These are phyloP conservation scores for Ogataea methanolica DNA, from an alignment of 805 yeast species.

Conservation along the genomic window DNA sequence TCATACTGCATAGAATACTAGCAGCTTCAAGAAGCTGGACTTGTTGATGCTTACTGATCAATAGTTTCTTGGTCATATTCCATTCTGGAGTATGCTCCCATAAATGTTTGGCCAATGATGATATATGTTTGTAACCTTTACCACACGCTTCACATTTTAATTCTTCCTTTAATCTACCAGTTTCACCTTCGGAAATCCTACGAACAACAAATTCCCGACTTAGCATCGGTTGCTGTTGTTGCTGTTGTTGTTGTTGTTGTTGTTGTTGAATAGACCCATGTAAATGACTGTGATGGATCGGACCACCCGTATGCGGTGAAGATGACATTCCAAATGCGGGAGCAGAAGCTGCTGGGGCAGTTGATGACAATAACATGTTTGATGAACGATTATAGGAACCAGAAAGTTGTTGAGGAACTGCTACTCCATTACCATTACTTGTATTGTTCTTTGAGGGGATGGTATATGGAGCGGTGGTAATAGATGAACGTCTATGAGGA, in stretches of 20 bases:
- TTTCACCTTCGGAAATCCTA: conserved; percentile 80
- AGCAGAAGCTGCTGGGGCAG: conserved; percentile 15
- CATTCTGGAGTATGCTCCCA: conserved; percentile 97
- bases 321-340: conserved; percentile 8
- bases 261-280: background rate
- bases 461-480: conserved; percentile 34
- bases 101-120: conserved; percentile 80
- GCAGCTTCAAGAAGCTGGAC: conserved; percentile 80
- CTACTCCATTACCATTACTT: background rate
- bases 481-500: conserved; percentile 31
- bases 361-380: conserved; percentile 16
- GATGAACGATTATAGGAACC: background rate
- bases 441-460: conserved; percentile 26
- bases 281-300: conserved; percentile 10
- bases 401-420: background rate
- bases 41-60: conserved; percentile 84
- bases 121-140: conserved; percentile 83
- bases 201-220: conserved; percentile 73
- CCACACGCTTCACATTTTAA: conserved; percentile 89
- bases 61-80: conserved; percentile 77
- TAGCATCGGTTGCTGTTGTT: conserved; percentile 40
- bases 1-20: conserved; percentile 72
- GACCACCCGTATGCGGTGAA: conserved; percentile 22
- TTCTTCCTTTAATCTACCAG: conserved; percentile 79
- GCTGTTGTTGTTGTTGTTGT: conserved; percentile 6